Evolutionary conservation across 345 rosid genomes (phyloP).

Genomic region (Linum lewisii): DNA sequence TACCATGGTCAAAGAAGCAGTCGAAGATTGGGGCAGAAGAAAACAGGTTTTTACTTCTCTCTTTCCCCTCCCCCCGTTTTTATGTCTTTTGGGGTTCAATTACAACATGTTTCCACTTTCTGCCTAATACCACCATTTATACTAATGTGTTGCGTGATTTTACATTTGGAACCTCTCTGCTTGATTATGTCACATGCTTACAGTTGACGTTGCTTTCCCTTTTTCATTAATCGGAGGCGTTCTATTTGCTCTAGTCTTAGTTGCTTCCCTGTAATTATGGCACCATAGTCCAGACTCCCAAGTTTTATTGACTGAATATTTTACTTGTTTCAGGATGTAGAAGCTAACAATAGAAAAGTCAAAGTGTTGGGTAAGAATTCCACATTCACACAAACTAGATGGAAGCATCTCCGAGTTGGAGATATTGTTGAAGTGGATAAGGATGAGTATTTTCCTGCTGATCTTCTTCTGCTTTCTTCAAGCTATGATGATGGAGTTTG

Average conservation of each 20-base stretch:
- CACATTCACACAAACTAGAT: constrained; percentile 35
- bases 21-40: constrained; percentile 77
- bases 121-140: too few relatives aligned
- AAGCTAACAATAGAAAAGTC: constrained; percentile 73
- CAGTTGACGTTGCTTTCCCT: too few relatives aligned
- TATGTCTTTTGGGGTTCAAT: not conserved
- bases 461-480: constrained; percentile 77
- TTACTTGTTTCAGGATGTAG: constrained; percentile 53
- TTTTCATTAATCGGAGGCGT: too few relatives aligned
- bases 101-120: too few relatives aligned
- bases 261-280: too few relatives aligned
- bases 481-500: constrained; percentile 69
- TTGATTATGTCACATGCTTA: not conserved
- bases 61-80: not conserved
- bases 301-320: constrained; percentile 3
- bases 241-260: too few relatives aligned
- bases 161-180: not conserved
- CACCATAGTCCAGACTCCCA: too few relatives aligned
- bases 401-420: constrained; percentile 79
- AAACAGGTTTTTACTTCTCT: constrained; percentile 40
- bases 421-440: constrained; percentile 54
- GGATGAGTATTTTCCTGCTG: constrained; percentile 89
- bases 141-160: not conserved
- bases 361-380: constrained; percentile 28
- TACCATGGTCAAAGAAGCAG: constrained; percentile 76